Conservation (phyloP, 352 stramenopile genomes). For the Peronospora belbahrii region DNA sequence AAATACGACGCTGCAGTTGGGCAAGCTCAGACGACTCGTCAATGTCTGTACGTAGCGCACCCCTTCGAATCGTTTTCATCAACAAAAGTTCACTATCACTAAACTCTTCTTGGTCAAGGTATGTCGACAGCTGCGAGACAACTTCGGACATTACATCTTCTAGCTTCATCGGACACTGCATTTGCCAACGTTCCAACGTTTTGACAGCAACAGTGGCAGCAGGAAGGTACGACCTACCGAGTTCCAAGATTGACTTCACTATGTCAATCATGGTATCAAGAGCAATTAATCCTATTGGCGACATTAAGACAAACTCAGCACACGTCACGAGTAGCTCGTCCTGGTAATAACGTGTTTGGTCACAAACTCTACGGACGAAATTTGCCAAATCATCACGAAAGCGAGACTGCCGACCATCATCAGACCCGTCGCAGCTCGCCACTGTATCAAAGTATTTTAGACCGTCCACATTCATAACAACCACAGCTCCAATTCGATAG, state of each 20-base stretch:
- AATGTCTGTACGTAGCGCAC: slow-evolving; percentile 4
- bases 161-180: slow-evolving; percentile 18
- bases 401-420: not conserved
- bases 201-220: slow-evolving; percentile 48
- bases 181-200: slow-evolving; percentile 53
- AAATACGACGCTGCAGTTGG: slow-evolving; percentile 51
- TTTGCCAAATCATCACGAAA: slow-evolving; percentile 24
- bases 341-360: slow-evolving; percentile 62
- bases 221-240: slow-evolving; percentile 58
- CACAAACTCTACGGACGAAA: slow-evolving; percentile 42
- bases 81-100: slow-evolving; percentile 1
- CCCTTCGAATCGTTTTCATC: slow-evolving; percentile 5
- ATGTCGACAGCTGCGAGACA: slow-evolving; percentile 41
- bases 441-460: slow-evolving; percentile 20
- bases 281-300: slow-evolving; percentile 34
- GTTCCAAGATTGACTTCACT: slow-evolving; percentile 40
- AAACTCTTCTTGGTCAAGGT: slow-evolving; percentile 39
- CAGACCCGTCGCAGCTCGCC: not conserved
- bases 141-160: slow-evolving; percentile 30
- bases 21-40: slow-evolving; percentile 24
- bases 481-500: slow-evolving; percentile 49
- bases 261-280: slow-evolving; percentile 26
- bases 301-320: slow-evolving; percentile 48
- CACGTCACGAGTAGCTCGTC: slow-evolving; percentile 65
- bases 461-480: slow-evolving; percentile 23